Evolutionary conservation across 1,139 yeast genomes (phyloP).

Genomic region (Pneumocystis murina): DNA sequence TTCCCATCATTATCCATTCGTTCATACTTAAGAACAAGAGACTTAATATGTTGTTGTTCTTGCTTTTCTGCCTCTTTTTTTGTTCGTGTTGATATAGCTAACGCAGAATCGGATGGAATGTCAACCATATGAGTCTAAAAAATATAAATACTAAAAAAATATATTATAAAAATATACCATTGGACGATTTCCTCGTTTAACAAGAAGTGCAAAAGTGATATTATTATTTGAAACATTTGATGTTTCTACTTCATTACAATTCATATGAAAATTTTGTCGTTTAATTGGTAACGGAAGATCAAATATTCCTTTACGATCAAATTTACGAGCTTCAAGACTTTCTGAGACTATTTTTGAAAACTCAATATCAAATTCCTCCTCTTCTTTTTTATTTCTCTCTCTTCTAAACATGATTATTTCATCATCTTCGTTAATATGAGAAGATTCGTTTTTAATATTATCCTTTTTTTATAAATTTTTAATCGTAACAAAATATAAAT

Average conservation of each 20-base stretch:
- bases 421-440: slow-evolving; percentile 17
- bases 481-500: background rate
- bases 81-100: slow-evolving; percentile 15
- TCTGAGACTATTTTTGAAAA: slow-evolving; percentile 24
- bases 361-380: slow-evolving; percentile 24
- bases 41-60: slow-evolving; percentile 14
- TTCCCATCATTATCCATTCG: slow-evolving; percentile 3
- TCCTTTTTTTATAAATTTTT: slow-evolving; percentile 13
- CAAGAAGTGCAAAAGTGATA: slow-evolving; percentile 14
- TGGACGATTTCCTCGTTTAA: slow-evolving; percentile 15
- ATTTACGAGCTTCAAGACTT: slow-evolving; percentile 17
- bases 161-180: slow-evolving; percentile 4
- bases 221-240: slow-evolving; percentile 1
- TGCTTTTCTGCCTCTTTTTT: slow-evolving; percentile 14
- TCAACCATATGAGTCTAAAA: slow-evolving; percentile 12
- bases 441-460: slow-evolving; percentile 16
- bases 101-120: slow-evolving; percentile 15
- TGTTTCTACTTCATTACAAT: background rate
- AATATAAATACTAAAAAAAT: background rate
- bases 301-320: slow-evolving; percentile 17
- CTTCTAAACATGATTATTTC: slow-evolving; percentile 8
- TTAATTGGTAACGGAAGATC: slow-evolving; percentile 24
- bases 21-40: slow-evolving; percentile 15
- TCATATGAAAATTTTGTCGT: background rate
- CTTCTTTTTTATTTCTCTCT: slow-evolving; percentile 6